Evolutionary conservation across 148 eudicot genomes (phyloP).

Genomic region (Vaccinium darrowii): DNA sequence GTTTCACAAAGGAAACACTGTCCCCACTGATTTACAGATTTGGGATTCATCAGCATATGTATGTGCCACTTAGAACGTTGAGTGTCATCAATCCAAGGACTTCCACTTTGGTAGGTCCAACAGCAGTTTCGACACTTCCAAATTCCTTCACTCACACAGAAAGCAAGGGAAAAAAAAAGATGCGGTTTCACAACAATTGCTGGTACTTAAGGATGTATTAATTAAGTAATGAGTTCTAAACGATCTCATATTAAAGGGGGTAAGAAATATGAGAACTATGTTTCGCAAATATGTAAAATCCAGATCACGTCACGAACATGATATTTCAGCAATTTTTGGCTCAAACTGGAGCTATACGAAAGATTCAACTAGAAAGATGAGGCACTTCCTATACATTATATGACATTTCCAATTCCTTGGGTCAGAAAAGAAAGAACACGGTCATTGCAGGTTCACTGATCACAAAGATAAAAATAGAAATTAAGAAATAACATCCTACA

Average conservation of each 20-base stretch:
- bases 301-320: not conserved
- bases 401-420: not conserved
- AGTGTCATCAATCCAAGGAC: constrained; percentile 29
- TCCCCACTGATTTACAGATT: constrained; percentile 23
- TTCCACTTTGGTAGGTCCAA: constrained; percentile 42
- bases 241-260: not conserved
- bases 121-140: constrained; percentile 60
- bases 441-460: not conserved
- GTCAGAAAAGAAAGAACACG: constrained; percentile 8
- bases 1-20: constrained; percentile 29
- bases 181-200: constrained; percentile 5
- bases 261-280: not conserved
- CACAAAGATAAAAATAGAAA: not conserved
- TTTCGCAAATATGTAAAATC: not conserved
- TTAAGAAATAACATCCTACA: not conserved
- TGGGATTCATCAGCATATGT: constrained; percentile 35
- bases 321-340: not conserved
- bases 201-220: not conserved
- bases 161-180: not conserved
- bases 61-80: constrained; percentile 26
- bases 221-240: not conserved
- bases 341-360: not conserved
- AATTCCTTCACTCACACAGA: constrained; percentile 27
- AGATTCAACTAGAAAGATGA: constrained; percentile 2
- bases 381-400: not conserved